phyloP scores from a whole-genome alignment of 2,329 filamentous ascomycete genomes.

The Scopulariopsis brevicaulis region DNA sequence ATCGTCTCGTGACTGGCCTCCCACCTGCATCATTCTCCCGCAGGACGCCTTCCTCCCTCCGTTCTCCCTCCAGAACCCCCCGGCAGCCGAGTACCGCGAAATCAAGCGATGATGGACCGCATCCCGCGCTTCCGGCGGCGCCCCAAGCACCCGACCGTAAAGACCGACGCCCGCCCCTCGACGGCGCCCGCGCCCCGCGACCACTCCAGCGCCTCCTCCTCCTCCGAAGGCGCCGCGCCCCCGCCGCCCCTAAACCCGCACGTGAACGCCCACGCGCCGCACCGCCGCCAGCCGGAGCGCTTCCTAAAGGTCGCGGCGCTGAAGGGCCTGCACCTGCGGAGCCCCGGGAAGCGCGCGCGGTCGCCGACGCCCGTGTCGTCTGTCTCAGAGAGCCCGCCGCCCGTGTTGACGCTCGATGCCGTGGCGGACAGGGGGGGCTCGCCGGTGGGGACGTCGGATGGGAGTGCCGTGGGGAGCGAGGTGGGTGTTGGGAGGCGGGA shows the following conservation, averaged over 20 bases:
- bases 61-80: neutral
- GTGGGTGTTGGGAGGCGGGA: neutral
- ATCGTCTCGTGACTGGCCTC: neutral
- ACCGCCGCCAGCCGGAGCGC: neutral
- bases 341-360: constrained; percentile 33
- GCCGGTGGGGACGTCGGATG: neutral
- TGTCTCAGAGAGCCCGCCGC: neutral
- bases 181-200: constrained; percentile 5
- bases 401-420: neutral
- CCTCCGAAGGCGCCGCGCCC: constrained; percentile 6
- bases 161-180: constrained; percentile 22
- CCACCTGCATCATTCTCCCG: neutral
- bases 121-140: constrained; percentile 30
- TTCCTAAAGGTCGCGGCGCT: constrained; percentile 21
- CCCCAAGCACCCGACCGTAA: constrained; percentile 29
- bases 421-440: neutral
- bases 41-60: neutral
- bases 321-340: constrained; percentile 30
- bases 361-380: constrained; percentile 21
- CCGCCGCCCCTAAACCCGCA: constrained; percentile 5
- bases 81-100: neutral
- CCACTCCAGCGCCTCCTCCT: neutral
- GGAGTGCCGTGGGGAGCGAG: neutral
- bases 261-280: no score
- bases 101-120: constrained; percentile 23